Evolutionary conservation across 257 asterid species (phyloP).

Genomic region (Gentiana macrophylla): DNA sequence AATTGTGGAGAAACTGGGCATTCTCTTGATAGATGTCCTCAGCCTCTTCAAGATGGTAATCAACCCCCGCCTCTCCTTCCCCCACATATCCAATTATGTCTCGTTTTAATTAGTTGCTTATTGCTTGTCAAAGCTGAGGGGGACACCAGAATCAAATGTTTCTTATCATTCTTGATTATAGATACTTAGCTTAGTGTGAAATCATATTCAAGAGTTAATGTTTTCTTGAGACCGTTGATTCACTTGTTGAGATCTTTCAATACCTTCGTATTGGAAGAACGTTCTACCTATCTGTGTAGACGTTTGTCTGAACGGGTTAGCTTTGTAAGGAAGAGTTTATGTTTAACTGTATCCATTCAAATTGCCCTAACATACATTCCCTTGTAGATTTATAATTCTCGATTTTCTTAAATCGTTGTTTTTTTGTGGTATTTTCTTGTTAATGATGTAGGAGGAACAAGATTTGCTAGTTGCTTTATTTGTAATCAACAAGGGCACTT

Average conservation of each 20-base stretch:
- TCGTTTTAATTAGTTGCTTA: background rate
- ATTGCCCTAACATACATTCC: background rate
- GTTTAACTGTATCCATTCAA: no score
- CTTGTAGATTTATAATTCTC: background rate
- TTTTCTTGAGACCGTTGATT: background rate
- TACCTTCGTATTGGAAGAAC: slow-evolving; percentile 1
- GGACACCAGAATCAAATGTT: no score
- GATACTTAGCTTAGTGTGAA: background rate
- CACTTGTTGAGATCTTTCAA: background rate
- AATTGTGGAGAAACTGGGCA: slow-evolving; percentile 87
- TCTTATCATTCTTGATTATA: no score
- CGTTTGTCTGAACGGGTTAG: no score
- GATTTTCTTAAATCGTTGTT: background rate
- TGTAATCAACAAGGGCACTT: slow-evolving; percentile 88
- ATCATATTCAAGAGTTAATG: background rate
- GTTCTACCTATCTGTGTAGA: no score
- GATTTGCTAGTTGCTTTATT: slow-evolving; percentile 80
- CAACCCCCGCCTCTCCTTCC: background rate
- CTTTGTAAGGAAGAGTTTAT: no score
- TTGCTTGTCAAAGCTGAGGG: background rate
- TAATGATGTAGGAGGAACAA: slow-evolving; percentile 77
- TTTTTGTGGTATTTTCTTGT: slow-evolving; percentile 4
- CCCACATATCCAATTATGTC: no score
- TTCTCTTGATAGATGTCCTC: slow-evolving; percentile 54
- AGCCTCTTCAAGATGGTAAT: slow-evolving; percentile 87